Conservation (phyloP, 768 basidiomycete genomes). For the Naganishia vaughanmartiniae region DNA sequence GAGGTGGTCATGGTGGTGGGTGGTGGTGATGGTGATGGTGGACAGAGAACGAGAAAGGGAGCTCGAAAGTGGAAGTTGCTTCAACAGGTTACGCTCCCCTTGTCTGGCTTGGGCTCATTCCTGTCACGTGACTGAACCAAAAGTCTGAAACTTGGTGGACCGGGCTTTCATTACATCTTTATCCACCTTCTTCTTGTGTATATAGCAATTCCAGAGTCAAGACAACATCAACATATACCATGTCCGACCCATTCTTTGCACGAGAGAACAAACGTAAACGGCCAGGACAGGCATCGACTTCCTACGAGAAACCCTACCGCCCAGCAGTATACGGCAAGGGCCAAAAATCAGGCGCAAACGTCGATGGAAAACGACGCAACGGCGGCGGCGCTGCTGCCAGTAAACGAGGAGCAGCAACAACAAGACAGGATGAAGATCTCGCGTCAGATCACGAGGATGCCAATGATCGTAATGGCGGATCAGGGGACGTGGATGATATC, state of each 20-base stretch:
- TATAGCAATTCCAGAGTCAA: not conserved
- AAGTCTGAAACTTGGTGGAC: constrained; percentile 12
- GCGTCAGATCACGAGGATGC: constrained; percentile 36
- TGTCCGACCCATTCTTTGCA: constrained; percentile 83
- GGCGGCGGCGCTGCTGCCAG: constrained; percentile 1
- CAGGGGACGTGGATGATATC: constrained; percentile 63
- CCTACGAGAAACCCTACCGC: constrained; percentile 49
- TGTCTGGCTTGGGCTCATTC: not conserved
- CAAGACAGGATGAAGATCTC: constrained; percentile 30
- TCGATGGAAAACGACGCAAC: constrained; percentile 37
- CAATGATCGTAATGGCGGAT: constrained; percentile 41
- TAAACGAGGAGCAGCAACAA: constrained; percentile 24
- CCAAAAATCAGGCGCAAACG: constrained; percentile 30
- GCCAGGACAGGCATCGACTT: constrained; percentile 49
- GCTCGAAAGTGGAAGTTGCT: not conserved
- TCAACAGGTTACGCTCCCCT: not conserved
- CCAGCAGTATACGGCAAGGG: constrained; percentile 48
- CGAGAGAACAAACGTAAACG: constrained; percentile 52
- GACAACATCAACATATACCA: constrained; percentile 42
- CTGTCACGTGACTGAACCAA: not conserved
- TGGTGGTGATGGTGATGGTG: not conserved
- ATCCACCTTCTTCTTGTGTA: no score
- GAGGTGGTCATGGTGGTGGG: not conserved
- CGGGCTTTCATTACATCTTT: not conserved
- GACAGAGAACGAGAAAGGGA: no score